phyloP scores from a whole-genome alignment of 2,329 filamentous ascomycete genomes.

The Hypoxylon sp. region DNA sequence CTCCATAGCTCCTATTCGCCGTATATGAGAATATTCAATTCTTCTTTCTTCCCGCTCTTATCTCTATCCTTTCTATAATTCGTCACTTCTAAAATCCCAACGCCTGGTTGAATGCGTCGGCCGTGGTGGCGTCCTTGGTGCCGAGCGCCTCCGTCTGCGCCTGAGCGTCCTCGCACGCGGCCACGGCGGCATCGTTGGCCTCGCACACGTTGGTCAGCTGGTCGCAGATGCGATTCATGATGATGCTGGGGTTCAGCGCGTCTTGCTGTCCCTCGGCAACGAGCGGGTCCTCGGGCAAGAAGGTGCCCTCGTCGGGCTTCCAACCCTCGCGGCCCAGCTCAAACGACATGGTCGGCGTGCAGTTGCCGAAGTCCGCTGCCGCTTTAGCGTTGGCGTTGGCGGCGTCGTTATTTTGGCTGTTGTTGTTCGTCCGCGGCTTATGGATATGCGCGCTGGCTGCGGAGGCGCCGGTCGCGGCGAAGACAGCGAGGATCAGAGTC shows the following conservation, averaged over 20 bases:
- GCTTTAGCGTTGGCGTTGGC: constrained; percentile 41
- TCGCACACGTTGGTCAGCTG: constrained; percentile 69
- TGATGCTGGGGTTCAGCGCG: constrained; percentile 72
- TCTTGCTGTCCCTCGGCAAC: constrained; percentile 67
- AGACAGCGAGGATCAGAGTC: constrained; percentile 3
- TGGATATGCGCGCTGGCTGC: background rate
- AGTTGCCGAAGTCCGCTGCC: constrained; percentile 62
- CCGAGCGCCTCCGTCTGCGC: constrained; percentile 62
- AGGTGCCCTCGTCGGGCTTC: constrained; percentile 65
- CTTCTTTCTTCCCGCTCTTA: constrained; percentile 18
- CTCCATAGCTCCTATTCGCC: too few species aligned
- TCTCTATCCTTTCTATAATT: background rate
- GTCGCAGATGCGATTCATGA: constrained; percentile 72
- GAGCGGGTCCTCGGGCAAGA: constrained; percentile 67
- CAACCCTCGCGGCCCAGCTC: constrained; percentile 65
- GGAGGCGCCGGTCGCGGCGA: background rate
- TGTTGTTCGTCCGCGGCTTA: background rate
- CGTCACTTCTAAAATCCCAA: constrained; percentile 51
- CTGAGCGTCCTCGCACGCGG: constrained; percentile 61
- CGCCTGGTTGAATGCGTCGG: constrained; percentile 60
- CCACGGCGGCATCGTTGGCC: constrained; percentile 66
- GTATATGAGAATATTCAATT: background rate
- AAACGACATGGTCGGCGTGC: constrained; percentile 66
- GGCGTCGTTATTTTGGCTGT: constrained; percentile 37
- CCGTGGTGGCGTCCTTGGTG: constrained; percentile 61